phyloP scores from a whole-genome alignment of 257 asterid genomes.

The Nicotiana tomentosiformis region DNA sequence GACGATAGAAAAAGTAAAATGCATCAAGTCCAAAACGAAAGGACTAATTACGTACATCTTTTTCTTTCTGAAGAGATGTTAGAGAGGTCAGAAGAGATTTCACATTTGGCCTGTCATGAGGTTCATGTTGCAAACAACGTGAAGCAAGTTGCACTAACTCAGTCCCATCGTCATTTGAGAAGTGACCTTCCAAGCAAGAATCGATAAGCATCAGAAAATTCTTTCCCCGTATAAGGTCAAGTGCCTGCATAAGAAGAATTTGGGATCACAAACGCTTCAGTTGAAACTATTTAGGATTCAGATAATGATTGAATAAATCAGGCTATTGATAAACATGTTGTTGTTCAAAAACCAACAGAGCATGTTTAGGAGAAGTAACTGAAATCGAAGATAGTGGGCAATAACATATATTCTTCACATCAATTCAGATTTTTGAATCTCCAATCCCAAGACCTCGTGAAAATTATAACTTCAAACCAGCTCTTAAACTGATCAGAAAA shows the following conservation, averaged over 20 bases:
- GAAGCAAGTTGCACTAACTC: slow-evolving; percentile 36
- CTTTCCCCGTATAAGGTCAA: slow-evolving; percentile 44
- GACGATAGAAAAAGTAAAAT: background rate
- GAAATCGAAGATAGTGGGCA: background rate
- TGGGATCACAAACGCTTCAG: background rate
- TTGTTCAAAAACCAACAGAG: background rate
- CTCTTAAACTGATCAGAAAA: background rate
- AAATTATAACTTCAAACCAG: background rate
- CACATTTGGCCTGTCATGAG: slow-evolving; percentile 43
- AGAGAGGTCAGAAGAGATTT: slow-evolving; percentile 34
- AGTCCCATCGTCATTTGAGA: slow-evolving; percentile 37
- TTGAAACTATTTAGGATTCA: background rate
- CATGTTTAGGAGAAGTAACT: background rate
- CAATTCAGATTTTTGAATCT: background rate
- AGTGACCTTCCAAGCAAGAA: slow-evolving; percentile 43
- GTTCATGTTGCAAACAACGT: slow-evolving; percentile 38
- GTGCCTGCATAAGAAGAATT: slow-evolving; percentile 29
- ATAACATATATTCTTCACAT: background rate
- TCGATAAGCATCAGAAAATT: slow-evolving; percentile 37
- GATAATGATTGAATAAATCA: background rate
- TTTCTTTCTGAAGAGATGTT: slow-evolving; percentile 33
- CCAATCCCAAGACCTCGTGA: background rate
- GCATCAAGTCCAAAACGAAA: background rate
- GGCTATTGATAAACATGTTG: background rate
- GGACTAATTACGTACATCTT: slow-evolving; percentile 19